These are phyloP conservation scores for Metschnikowia cubensis DNA, from an alignment of 805 yeast species.

Conservation along the genomic window DNA sequence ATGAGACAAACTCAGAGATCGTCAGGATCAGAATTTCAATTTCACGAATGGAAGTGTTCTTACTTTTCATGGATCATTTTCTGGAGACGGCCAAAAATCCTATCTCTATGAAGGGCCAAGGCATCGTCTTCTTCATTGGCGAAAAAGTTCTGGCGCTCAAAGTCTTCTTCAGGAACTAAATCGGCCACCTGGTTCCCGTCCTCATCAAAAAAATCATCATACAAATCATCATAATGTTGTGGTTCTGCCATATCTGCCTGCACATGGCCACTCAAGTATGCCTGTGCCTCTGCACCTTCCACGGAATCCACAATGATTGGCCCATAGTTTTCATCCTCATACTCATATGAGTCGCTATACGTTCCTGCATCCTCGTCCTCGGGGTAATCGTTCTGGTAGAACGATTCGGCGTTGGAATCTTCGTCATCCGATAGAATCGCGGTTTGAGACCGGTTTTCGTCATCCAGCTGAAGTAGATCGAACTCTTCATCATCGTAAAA, in stretches of 20 bases:
- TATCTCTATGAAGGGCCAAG: conserved; percentile 60
- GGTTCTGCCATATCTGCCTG: conserved; percentile 17
- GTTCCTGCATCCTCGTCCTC: conserved; percentile 75
- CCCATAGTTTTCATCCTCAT: conserved; percentile 13
- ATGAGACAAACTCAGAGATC: too few relatives aligned
- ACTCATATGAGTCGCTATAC: conserved; percentile 16
- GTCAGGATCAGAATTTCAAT: too few relatives aligned
- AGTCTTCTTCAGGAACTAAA: conserved; percentile 14
- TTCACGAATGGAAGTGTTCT: background rate
- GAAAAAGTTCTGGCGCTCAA: conserved; percentile 51
- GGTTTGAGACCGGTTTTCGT: conserved; percentile 30
- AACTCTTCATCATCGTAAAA: conserved; percentile 55
- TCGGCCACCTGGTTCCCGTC: conserved; percentile 33
- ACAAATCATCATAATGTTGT: conserved; percentile 17
- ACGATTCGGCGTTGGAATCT: conserved; percentile 88
- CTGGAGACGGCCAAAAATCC: conserved; percentile 55
- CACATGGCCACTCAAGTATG: conserved; percentile 18
- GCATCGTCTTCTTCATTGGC: conserved; percentile 55
- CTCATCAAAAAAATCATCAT: conserved; percentile 27
- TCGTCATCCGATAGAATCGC: conserved; percentile 59
- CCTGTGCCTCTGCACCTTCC: conserved; percentile 14
- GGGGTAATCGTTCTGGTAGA: conserved; percentile 89
- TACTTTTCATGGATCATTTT: conserved; percentile 45
- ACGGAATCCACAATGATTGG: conserved; percentile 14
- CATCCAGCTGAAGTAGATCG: conserved; percentile 33